These are phyloP conservation scores for Pichia exigua DNA, from an alignment of 805 yeast genomes.

Conservation along the genomic window DNA sequence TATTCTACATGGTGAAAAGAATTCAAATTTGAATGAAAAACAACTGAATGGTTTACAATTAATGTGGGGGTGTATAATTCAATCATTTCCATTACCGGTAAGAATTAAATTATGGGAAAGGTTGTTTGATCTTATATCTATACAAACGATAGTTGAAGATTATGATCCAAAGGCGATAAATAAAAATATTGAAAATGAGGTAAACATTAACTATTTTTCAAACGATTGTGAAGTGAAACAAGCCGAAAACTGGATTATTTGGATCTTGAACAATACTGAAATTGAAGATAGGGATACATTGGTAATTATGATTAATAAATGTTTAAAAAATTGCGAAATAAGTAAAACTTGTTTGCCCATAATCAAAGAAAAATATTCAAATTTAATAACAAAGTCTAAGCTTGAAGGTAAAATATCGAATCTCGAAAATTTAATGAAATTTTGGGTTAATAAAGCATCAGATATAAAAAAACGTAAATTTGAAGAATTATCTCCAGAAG, in stretches of 20 bases:
- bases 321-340: conserved; percentile 8
- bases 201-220: conserved; percentile 1
- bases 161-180: conserved; percentile 3
- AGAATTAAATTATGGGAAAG: conserved; percentile 12
- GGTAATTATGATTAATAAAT: conserved; percentile 4
- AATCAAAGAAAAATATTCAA: neutral
- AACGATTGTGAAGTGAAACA: conserved; percentile 6
- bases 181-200: neutral
- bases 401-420: conserved; percentile 12
- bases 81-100: conserved; percentile 17
- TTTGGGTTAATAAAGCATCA: conserved; percentile 14
- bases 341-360: conserved; percentile 2
- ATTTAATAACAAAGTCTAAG: neutral
- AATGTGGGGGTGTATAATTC: conserved; percentile 25
- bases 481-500: neutral
- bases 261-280: conserved; percentile 9
- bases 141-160: conserved; percentile 2
- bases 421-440: conserved; percentile 17
- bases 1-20: conserved; percentile 18
- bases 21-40: conserved; percentile 15
- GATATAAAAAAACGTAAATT: conserved; percentile 3
- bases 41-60: conserved; percentile 23
- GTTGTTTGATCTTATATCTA: conserved; percentile 11
- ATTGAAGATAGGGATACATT: conserved; percentile 15
- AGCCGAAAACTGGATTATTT: conserved; percentile 7